A percentile compares a stretch with the other conserved stretches of the same genome.
These are phyloP conservation scores for Populus nigra DNA, from an alignment of 345 rosid species.

Conservation along the genomic window DNA sequence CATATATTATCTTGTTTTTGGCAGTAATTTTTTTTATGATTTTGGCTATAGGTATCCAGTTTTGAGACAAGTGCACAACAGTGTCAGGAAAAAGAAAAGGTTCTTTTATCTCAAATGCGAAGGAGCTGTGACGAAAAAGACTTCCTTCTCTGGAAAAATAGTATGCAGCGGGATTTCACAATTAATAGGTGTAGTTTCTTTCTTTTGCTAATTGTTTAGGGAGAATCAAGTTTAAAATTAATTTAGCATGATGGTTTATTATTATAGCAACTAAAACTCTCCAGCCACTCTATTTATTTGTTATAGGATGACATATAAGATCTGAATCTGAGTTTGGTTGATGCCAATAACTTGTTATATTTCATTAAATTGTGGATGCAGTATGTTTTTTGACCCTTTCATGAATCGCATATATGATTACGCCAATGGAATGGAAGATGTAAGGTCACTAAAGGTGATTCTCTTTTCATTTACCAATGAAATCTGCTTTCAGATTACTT, in stretches of 20 bases:
- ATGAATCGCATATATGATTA: conserved; percentile 63
- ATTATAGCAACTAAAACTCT: background rate
- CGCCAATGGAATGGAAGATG: conserved; percentile 64
- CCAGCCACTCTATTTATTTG: background rate
- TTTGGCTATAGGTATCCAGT: conserved; percentile 69
- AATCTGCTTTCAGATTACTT: background rate
- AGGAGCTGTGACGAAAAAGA: conserved; percentile 48
- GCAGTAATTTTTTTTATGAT: background rate
- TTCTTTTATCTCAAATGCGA: conserved; percentile 30
- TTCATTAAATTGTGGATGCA: conserved; percentile 30
- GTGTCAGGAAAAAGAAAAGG: conserved; percentile 35
- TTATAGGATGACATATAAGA: background rate
- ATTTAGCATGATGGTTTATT: background rate
- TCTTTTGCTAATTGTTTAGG: conserved; percentile 2
- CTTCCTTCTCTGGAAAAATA: conserved; percentile 67
- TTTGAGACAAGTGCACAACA: conserved; percentile 58
- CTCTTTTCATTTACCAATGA: conserved; percentile 13
- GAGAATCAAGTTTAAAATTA: background rate
- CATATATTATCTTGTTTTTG: background rate
- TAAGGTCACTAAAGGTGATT: conserved; percentile 66
- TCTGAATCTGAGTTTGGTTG: conserved; percentile 4
- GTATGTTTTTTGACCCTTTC: conserved; percentile 73
- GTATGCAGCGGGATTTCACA: conserved; percentile 86
- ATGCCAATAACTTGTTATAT: conserved; percentile 14
- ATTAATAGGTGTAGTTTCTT: conserved; percentile 59